Base-by-base conservation (phyloP, 176 grass and related monocot genomes). In the Neostapfia colusana region DNA sequence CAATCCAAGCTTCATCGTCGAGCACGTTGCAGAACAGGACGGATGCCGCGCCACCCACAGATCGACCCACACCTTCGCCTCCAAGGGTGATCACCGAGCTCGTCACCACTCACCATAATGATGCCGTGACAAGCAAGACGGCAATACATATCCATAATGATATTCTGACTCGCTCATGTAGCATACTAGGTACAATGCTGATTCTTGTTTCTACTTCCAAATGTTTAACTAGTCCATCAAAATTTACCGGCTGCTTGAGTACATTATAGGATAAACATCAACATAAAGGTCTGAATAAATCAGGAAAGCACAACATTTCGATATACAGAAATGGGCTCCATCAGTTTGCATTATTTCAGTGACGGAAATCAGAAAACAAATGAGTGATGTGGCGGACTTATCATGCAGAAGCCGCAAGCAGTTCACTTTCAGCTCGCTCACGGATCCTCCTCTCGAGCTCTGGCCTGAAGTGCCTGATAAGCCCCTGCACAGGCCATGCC, bases 391-490 rank as follows among this genome's bases (percentile, higher is more conserved):
- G 63, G 38, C 16, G 10, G 23, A 13, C 38, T 37, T 65, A 27
- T 91, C 79, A 97, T 55, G 88, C 90, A 71, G 88, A 92, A 76
- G 90, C 90, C 36, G 90, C 93, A 53, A 93, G 63, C 62, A 97
- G 74, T 81, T 97, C 90, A 65, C 81, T 87, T 59, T 97, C 88
- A 58, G 90, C 93, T 82, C 90, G 82, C 23, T 93, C 88, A 1
- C 73, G 83, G 60, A 97, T 93, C 81, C 93, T 97, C 86, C 85
- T 91, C 50, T 91, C 93, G 56, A 97, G 80, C 74, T 97, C 93
- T 54, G 90, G 88, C 85, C 93, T 97, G 83, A 97, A 97, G 62
- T 97, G 88, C 77, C 88, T 91, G 86, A 97, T 93, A 72, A 97
- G 88, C 10, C 90, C 93, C 81, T 97, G 93, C 42, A 91, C 90